Evolutionary conservation across 2,329 filamentous ascomycete species (phyloP), one percentile per base, ranked within the genome.

Genomic region (Aspergillus sp.): DNA sequence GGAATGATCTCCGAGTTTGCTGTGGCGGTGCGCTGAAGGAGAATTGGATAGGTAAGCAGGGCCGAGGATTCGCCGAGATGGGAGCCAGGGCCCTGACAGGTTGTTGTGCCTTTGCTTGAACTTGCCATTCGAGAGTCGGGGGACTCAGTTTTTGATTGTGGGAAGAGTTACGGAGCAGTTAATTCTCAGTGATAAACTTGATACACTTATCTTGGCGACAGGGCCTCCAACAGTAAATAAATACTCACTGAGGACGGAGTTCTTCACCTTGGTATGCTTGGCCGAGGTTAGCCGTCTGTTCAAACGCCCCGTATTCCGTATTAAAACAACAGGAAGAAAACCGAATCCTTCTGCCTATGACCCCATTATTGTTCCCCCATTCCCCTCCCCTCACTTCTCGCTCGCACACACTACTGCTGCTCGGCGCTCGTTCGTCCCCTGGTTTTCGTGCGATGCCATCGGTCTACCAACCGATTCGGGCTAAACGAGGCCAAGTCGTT

Each of bases 401-500:
- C 47, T 22, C 20, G 41, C 7, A 17, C 3, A 22, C 22, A 24
- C 24, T 24, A 24, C 24, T 24, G 24, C 24, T 24, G 13, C 30
- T 30, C 47, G 39, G 8, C 19, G 39, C 49, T n/a, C 49, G 20
- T 15, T 46, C 24, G 15, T 41, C 52, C 37, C 52, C 44, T 49
- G 45, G 42, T 54, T 48, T 48, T 45, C 41, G 24, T 48, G 24
- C 42, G 30, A 54, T 42, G 40, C 41, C 27, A 53, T 49, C 55
- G 55, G 55, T 52, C 42, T 49, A 44, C 22, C 55, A 57, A 50
- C 55, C 55, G 55, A 57, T 57, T 57, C 55, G 55, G 49, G 55
- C 37, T 40, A 24, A 40, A 51, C 22, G 15, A 44, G 50, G 49
- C 47, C 19, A 57, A 55, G 53, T 50, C 37, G 17, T 41, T 46